Conservation (phyloP, 257 asterid species). For the Plantago major region DNA sequence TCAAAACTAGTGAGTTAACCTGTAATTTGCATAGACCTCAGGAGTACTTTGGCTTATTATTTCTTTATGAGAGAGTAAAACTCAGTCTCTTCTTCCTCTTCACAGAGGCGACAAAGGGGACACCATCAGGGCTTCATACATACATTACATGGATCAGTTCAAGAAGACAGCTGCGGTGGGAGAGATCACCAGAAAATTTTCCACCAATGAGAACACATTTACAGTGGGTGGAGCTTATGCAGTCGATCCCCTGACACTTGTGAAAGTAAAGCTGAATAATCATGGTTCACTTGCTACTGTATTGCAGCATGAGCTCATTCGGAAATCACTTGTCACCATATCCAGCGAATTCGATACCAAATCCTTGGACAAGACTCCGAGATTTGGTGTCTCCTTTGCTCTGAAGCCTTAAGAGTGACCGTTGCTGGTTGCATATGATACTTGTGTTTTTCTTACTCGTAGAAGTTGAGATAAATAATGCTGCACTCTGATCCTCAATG, state of each 20-base stretch:
- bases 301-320: constrained; percentile 57
- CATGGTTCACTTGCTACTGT: constrained; percentile 54
- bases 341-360: constrained; percentile 67
- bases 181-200: constrained; percentile 54
- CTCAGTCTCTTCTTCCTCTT: constrained; percentile 3
- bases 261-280: constrained; percentile 62
- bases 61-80: neutral
- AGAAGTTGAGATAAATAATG: constrained; percentile 30
- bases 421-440: constrained; percentile 9
- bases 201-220: constrained; percentile 59
- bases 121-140: constrained; percentile 53
- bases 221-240: constrained; percentile 64
- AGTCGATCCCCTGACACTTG: constrained; percentile 43
- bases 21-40: no score
- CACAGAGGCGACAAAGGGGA: constrained; percentile 69
- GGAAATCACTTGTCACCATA: constrained; percentile 46
- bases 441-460: constrained; percentile 19
- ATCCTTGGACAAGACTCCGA: constrained; percentile 61
- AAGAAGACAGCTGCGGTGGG: constrained; percentile 60
- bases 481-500: constrained; percentile 19
- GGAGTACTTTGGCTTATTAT: no score
- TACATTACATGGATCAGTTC: constrained; percentile 48
- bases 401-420: constrained; percentile 43
- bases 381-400: constrained; percentile 54
- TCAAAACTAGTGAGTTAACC: no score